Base-by-base conservation (phyloP, 192 early-diverging fungal genomes). In the Coemansia aciculifera region DNA sequence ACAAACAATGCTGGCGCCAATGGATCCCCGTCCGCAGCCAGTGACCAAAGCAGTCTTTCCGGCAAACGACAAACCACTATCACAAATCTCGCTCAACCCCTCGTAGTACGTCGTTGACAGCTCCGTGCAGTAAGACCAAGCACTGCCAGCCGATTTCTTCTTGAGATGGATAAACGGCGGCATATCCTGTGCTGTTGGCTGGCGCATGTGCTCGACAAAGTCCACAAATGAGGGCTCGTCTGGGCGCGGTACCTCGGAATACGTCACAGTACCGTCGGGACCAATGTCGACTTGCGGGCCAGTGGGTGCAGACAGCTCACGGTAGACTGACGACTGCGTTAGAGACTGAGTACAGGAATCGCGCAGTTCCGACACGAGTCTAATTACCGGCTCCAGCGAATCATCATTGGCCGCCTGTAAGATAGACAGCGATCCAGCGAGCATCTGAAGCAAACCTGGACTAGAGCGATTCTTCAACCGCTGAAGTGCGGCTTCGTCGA, bases 11-110 rank as follows among this genome's bases (percentile, higher is more conserved):
- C 93, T 89, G 37, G 92, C 86, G 71, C 95, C 95, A 72, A 97
- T 97, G 0, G 94, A 95, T 64, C 86, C 92, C 66, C 85, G 88
- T 52, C 93, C 95, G 66, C 92, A 93, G 61, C 95, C 95, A 54
- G 95, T 97, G 48, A 97, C 86, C 17, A 97, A 84, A 10, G 89
- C 93, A 66, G 85, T 86, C 75, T 90, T 91, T 74, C 88, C 83
- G 74, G 91, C 89, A 82, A 94, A 95, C 6, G 92, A 89, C 62
- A 94, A 73, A 74, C 95, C 95, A 37, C 89, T 85, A 23, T 78
- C 79, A 54, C 91, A 91, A 37, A 93, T 87, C 57, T 87, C 76
- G 62, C 76, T 69, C 75, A 97, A 71, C 13, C 90, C 86, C 63
- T 92, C 86, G 24, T 92, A 83, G 76, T 95, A 95, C 21, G 77